Base-by-base conservation (phyloP, 2,329 filamentous ascomycete species). In the Pezicula rhizophila region DNA sequence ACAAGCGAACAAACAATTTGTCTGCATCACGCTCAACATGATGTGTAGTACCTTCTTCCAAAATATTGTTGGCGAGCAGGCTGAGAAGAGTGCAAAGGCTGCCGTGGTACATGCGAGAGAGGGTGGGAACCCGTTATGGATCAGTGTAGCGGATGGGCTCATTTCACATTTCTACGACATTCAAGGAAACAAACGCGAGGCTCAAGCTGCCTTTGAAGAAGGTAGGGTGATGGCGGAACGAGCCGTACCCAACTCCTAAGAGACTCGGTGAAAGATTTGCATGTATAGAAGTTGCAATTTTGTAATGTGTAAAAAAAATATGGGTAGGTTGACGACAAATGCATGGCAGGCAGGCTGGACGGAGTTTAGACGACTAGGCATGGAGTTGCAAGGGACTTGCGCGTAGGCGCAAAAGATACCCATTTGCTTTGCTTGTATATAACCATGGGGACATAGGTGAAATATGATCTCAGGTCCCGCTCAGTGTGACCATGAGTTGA, bases 11-110 rank as follows among this genome's bases (percentile, higher is more conserved):
- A 80, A 80, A 26, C 87, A 95, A 55, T 85, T 91, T 47, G 77
- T 90, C n/a, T 84, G 84, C 42, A 86, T 96, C 55, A 84, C 86
- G 5, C 79, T 96, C 51, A 90, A 84, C 57, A 84, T 93, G 55
- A 95, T 96, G 86, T 85, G 87, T 46, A 82, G 79, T 61, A 80
- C 83, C 45, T 86, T 96, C 47, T 66, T 66, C 47, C 50, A 49
- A 5, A 58, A 59, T 43, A 57, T 63, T 4, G 60, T 96, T 91
- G 89, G 89, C 44, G 85, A 87, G 50, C 87, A 91, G 65, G 85
- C 86, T 0, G 75, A 88, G 51, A 90, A 90, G 68, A 87, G 85
- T 61, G 84, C 85, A 4, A 77, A 78, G 54, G 86, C 87, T 1
- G 85, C 82, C 20, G 76, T 78, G 20, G 77, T 77, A 38, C 84